Base-by-base conservation (phyloP, 108 stramenopile genomes). In the Skeletonema marinoi region DNA sequence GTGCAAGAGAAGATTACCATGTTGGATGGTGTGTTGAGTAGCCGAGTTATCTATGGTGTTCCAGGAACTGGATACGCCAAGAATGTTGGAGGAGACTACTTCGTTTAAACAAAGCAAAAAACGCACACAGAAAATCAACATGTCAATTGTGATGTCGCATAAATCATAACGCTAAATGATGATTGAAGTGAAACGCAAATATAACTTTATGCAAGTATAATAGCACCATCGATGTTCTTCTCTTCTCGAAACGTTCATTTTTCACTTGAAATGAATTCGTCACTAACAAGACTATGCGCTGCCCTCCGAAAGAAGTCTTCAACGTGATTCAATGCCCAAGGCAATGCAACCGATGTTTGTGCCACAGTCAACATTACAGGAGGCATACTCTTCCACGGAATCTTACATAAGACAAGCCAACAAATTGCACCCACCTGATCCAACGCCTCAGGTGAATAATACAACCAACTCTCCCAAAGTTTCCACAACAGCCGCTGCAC, bases 1-100 rank as follows among this genome's bases (percentile, higher is more conserved):
- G 85, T 96, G 7, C 96, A 96, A 83, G 92, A 93, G 70, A 73
- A 87, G 67, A 90, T 96, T 66, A 96, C 96, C 63, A 92, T 93
- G 90, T 51, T 93, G 66, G 96, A 94, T 11, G 93, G 93, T 77
- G 96, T 96, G 31, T 59, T 94, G 63, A 88, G 88, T 65, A 92
- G 83, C 38, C 78, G 96, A 29, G 75, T 93, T 56, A 89, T 96
- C 60, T 92, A 86, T 70, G 93, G 88, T 30, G 66, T 74, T n/a
- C 90, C 92, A 8, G 95, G 95, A 32, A 83, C 81, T 17, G 95
- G 95, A n/a, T 96, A 92, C 77, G 93, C 95, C 41, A 92, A 88
- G 88, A 96, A 96, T 71, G 33, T 96, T 50, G 91, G 89, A 13
- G 95, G 95, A 46, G 78, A 86, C 66, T 96, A 96, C 83, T 94